Evolutionary conservation across 305 asterid genomes (phyloP).

Genomic region (Petunia hybrid): DNA sequence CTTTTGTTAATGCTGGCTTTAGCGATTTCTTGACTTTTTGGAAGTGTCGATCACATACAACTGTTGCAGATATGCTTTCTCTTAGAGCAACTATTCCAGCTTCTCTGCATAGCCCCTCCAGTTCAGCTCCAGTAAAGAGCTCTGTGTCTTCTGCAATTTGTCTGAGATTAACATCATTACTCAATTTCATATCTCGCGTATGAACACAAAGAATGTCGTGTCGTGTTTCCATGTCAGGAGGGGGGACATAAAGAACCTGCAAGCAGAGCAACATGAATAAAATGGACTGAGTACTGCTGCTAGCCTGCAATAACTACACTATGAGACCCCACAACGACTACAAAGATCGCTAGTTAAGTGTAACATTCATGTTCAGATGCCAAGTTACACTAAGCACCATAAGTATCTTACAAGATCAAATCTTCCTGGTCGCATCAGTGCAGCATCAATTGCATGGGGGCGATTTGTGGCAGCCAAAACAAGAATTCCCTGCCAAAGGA

Average conservation of each 20-base stretch:
- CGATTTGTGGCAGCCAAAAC: slow-evolving; percentile 98
- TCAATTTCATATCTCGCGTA: slow-evolving; percentile 72
- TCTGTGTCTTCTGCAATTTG: slow-evolving; percentile 75
- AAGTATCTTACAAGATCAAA: slow-evolving; percentile 73
- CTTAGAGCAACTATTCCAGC: slow-evolving; percentile 87
- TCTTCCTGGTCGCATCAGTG: slow-evolving; percentile 97
- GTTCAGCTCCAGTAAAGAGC: slow-evolving; percentile 89
- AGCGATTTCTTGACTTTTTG: slow-evolving; percentile 60
- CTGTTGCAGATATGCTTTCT: slow-evolving; percentile 78
- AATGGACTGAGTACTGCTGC: slow-evolving; percentile 2
- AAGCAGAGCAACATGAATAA: not conserved
- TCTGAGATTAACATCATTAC: slow-evolving; percentile 62
- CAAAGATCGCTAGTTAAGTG: not conserved
- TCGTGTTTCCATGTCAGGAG: slow-evolving; percentile 85
- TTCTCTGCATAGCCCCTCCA: slow-evolving; percentile 83
- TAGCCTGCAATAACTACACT: not conserved
- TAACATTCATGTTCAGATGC: slow-evolving; percentile 3
- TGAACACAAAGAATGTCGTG: slow-evolving; percentile 80
- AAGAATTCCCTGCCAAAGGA: slow-evolving; percentile 76
- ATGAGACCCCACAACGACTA: not conserved
- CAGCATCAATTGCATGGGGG: slow-evolving; percentile 90
- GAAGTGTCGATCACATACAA: slow-evolving; percentile 74
- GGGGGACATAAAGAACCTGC: slow-evolving; percentile 89
- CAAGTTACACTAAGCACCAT: not conserved
- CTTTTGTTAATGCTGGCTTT: slow-evolving; percentile 68